Percentiles rank a stretch among this genome's conserved stretches.
These are phyloP conservation scores for Hymenotorrendiella dingleyae DNA, from an alignment of 2,329 filamentous ascomycete genomes.

Conservation along the genomic window DNA sequence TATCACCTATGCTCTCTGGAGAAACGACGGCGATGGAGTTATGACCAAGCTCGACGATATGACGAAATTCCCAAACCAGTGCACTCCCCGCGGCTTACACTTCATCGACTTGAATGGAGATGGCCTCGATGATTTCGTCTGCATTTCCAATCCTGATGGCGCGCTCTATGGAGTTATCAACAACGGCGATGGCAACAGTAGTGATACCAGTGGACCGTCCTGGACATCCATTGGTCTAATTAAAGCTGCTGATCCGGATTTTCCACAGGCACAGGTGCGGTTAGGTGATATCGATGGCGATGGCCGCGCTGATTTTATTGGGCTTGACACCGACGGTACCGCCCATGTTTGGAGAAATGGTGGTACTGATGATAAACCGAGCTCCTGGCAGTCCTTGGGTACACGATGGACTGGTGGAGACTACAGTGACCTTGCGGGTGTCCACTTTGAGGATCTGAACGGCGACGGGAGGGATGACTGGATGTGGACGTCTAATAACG, in stretches of 20 bases:
- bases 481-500: neutral
- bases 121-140: neutral
- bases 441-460: neutral
- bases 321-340: neutral
- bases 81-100: neutral
- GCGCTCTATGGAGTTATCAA: neutral
- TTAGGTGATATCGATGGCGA: neutral
- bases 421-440: neutral
- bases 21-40: neutral
- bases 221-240: neutral
- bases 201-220: neutral
- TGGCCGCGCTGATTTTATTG: neutral
- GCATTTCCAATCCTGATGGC: neutral
- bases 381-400: neutral
- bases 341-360: neutral
- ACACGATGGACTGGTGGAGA: neutral
- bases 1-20: neutral
- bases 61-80: neutral
- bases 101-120: neutral
- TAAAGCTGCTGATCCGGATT: neutral
- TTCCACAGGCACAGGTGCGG: no score
- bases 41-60: neutral
- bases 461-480: neutral
- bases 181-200: neutral
- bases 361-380: neutral